These are phyloP conservation scores for Pilaira anomala DNA, from an alignment of 192 early-diverging fungal genomes.

Conservation along the genomic window DNA sequence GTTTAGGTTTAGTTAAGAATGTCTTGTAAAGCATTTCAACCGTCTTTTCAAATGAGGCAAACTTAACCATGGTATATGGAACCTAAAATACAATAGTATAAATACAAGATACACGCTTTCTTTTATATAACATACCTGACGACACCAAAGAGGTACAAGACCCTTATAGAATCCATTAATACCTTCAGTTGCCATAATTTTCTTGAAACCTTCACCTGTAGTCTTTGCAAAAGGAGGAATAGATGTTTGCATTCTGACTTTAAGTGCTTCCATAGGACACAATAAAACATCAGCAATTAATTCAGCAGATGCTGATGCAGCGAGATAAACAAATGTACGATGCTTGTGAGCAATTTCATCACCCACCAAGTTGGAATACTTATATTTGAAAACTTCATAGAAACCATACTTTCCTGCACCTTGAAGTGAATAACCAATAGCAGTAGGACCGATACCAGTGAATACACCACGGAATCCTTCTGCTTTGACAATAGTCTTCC, in stretches of 20 bases:
- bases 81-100: too few relatives aligned
- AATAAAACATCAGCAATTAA: slow-evolving; percentile 78
- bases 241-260: slow-evolving; percentile 85
- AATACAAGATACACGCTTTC: too few relatives aligned
- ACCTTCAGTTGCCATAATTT: slow-evolving; percentile 59
- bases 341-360: slow-evolving; percentile 73
- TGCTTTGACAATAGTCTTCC: slow-evolving; percentile 30
- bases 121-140: slow-evolving; percentile 57
- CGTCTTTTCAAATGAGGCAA: slow-evolving; percentile 78
- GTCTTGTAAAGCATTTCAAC: slow-evolving; percentile 66
- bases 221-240: slow-evolving; percentile 69
- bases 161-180: slow-evolving; percentile 69
- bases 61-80: slow-evolving; percentile 86
- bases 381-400: slow-evolving; percentile 88
- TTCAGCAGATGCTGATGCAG: slow-evolving; percentile 77
- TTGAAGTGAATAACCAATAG: slow-evolving; percentile 82
- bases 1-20: slow-evolving; percentile 61
- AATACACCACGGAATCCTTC: slow-evolving; percentile 73
- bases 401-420: slow-evolving; percentile 88
- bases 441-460: slow-evolving; percentile 75
- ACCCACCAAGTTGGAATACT: slow-evolving; percentile 58
- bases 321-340: slow-evolving; percentile 67
- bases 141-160: slow-evolving; percentile 71
- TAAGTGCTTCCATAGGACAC: slow-evolving; percentile 84
- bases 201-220: slow-evolving; percentile 60